Base-by-base conservation (phyloP, 176 grass and related monocot genomes). In the Paspalum notatum region DNA sequence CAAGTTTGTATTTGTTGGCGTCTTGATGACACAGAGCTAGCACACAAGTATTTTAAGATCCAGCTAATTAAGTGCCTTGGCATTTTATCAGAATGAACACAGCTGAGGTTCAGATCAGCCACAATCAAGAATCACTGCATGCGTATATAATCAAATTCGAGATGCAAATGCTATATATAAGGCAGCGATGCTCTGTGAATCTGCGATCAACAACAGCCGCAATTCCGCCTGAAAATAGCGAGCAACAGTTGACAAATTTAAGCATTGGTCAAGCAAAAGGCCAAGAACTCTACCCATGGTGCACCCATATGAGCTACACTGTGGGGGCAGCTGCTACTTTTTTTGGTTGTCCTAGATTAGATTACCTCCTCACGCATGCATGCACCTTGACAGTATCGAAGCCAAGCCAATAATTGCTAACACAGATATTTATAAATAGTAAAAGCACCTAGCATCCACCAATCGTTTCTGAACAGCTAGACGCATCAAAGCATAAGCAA, bases 371-470 rank as follows among this genome's bases (percentile, higher is more conserved):
- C 63, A 80, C 48, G 66, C 67, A 72, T 53, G 64, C 43, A 77
- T 14, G 24, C 20, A 56, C 16, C 32, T 71, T 71, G 27, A 42
- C 54, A 67, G 21, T 32, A 24, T 62, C 77, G 59, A 58, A 65
- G 75, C 62, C 17, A 53, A 69, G 38, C 37, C 72, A 87, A 82
- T 87, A 55, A 77, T 82, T 59, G 57, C 7, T 13, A 46, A 37
- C 24, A 48, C 1, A 7, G 5, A 61, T 3, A 42, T 46, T 13
- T 49, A 77, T 14, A 61, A 37, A 20, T 57, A 55, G 16, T 26
- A 20, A 51, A 62, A 16, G 8, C 7, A 38, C 27, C 42, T 75
- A 15, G 56, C 13, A 50, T 75, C 60, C 20, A 51, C 53, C 11
- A 78, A 82, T 39, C 48, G 72, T 78, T 26, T 54, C 13, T 42